These are phyloP conservation scores for Lachnellula willkommii DNA, from an alignment of 2,329 filamentous ascomycete genomes.

Conservation along the genomic window DNA sequence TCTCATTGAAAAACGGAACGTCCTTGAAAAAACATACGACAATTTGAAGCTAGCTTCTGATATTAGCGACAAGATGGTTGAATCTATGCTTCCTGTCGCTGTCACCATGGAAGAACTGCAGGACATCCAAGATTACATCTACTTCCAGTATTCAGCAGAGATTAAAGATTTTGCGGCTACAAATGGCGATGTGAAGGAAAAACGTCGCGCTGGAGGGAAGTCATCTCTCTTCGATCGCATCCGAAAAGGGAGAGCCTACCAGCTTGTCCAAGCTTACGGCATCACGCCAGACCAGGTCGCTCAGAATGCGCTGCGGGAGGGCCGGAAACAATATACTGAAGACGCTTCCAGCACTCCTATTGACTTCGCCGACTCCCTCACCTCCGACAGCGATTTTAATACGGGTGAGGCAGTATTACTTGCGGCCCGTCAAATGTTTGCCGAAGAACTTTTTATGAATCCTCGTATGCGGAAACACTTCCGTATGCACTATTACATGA, in stretches of 20 bases:
- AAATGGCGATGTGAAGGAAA: conserved; percentile 58
- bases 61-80: conserved; percentile 68
- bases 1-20: conserved; percentile 84
- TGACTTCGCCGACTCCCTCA: conserved; percentile 76
- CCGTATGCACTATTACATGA: conserved; percentile 75
- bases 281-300: conserved; percentile 86
- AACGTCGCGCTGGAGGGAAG: conserved; percentile 72
- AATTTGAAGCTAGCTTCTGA: conserved; percentile 58
- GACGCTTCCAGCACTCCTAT: conserved; percentile 76
- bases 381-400: conserved; percentile 64
- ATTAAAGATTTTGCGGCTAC: conserved; percentile 72
- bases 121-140: conserved; percentile 91
- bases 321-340: conserved; percentile 75
- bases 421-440: conserved; percentile 80
- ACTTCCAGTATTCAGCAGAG: conserved; percentile 84
- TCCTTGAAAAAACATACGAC: conserved; percentile 72
- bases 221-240: conserved; percentile 79
- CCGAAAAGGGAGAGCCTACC: conserved; percentile 71
- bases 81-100: conserved; percentile 74
- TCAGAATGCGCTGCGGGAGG: conserved; percentile 74
- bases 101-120: conserved; percentile 92
- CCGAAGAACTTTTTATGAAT: conserved; percentile 82
- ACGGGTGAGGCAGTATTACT: conserved; percentile 71
- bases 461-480: conserved; percentile 87
- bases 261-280: conserved; percentile 81